Conservation (phyloP, 2,329 filamentous ascomycete species). For the Aplosporella prunicola region DNA sequence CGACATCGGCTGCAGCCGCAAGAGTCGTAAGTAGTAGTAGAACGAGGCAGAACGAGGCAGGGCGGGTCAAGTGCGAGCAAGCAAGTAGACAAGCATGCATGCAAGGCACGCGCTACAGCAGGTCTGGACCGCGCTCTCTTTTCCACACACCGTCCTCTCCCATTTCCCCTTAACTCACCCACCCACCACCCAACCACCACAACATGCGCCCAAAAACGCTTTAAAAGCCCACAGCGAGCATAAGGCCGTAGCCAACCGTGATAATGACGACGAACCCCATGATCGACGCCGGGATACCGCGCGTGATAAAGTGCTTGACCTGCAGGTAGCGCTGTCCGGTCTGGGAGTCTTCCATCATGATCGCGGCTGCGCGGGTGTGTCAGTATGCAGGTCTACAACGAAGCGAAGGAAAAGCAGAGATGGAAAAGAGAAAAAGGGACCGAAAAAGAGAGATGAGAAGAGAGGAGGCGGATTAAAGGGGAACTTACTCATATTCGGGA, state of each 20-base stretch:
- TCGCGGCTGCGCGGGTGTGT: constrained; percentile 56
- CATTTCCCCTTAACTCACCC: neutral
- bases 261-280: constrained; percentile 74
- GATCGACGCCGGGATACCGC: constrained; percentile 82
- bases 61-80: neutral
- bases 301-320: constrained; percentile 88
- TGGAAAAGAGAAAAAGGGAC: neutral
- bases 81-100: neutral
- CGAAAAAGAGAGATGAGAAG: neutral
- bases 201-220: too few species aligned
- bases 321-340: constrained; percentile 85
- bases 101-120: neutral
- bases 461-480: neutral
- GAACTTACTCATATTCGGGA: constrained; percentile 97
- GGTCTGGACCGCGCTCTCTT: neutral
- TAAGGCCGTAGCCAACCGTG: constrained; percentile 81
- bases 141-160: neutral
- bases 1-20: too few species aligned
- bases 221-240: constrained; percentile 65
- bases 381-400: neutral
- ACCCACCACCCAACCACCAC: too few species aligned
- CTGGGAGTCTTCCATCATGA: constrained; percentile 95
- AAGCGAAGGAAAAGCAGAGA: neutral
- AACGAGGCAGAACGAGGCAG: neutral
- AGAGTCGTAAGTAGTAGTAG: neutral